Percentiles rank a stretch among this genome's conserved stretches.
phyloP scores from a whole-genome alignment of 2,329 filamentous ascomycete species.

The Stagonosporopsis vannaccii region DNA sequence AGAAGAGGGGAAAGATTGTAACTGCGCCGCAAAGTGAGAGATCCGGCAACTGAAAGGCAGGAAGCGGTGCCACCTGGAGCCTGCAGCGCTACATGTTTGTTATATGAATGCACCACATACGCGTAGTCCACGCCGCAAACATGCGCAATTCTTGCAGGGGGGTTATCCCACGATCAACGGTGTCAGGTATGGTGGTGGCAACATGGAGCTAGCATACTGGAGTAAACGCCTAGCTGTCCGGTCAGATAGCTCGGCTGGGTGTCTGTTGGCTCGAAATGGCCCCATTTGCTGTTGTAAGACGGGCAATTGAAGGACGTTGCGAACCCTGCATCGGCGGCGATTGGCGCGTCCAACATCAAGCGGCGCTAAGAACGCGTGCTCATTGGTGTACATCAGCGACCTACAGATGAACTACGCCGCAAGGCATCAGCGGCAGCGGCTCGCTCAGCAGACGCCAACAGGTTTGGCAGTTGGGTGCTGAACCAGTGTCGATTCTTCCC shows the following conservation, averaged over 20 bases:
- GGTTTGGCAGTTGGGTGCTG: conserved; percentile 13
- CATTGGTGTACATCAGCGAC: conserved; percentile 10
- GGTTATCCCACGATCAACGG: conserved; percentile 6
- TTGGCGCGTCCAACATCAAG: conserved; percentile 14
- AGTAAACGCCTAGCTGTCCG: conserved; percentile 3
- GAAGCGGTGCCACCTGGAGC: conserved; percentile 39
- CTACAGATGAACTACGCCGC: conserved; percentile 14
- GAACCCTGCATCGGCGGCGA: not conserved
- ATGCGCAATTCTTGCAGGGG: conserved; percentile 23
- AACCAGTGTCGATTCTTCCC: conserved; percentile 17
- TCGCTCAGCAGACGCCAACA: conserved; percentile 15
- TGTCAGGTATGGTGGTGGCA: conserved; percentile 11
- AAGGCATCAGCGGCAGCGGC: conserved; percentile 18
- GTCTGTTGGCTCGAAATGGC: conserved; percentile 14
- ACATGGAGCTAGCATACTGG: conserved; percentile 13
- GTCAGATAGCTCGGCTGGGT: conserved; percentile 9
- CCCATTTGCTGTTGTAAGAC: conserved; percentile 9
- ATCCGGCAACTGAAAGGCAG: conserved; percentile 31
- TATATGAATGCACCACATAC: conserved; percentile 43
- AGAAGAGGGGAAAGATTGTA: conserved; percentile 24
- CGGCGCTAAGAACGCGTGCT: conserved; percentile 16
- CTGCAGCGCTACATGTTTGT: conserved; percentile 38
- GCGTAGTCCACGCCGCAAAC: conserved; percentile 32
- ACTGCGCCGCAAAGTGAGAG: conserved; percentile 32
- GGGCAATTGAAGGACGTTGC: conserved; percentile 10